Evolutionary conservation across 2,329 filamentous ascomycete species (phyloP).

Genomic region (Stachybotrys echinatus): DNA sequence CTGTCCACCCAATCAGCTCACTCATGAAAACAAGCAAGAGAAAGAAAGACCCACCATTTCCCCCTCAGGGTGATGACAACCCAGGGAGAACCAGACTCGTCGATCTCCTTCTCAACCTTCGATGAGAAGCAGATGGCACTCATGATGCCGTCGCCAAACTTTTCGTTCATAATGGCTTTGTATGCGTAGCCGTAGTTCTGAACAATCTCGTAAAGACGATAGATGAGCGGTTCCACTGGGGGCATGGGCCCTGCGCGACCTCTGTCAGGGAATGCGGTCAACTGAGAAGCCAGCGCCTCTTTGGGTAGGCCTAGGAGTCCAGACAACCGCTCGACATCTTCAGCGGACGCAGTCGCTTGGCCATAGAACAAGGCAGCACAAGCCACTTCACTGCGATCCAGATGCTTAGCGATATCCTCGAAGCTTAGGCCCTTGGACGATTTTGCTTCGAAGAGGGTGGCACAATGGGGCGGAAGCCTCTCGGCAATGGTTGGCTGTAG

Average conservation of each 20-base stretch:
- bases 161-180: slow-evolving; percentile 93
- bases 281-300: slow-evolving; percentile 51
- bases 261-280: slow-evolving; percentile 73
- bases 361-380: slow-evolving; percentile 89
- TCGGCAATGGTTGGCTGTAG: slow-evolving; percentile 58
- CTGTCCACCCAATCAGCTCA: slow-evolving; percentile 11
- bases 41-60: slow-evolving; percentile 66
- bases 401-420: slow-evolving; percentile 65
- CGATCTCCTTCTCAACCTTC: slow-evolving; percentile 89
- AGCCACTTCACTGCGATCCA: slow-evolving; percentile 78
- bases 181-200: slow-evolving; percentile 97
- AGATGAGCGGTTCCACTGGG: slow-evolving; percentile 52
- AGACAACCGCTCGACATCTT: slow-evolving; percentile 63
- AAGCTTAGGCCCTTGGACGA: slow-evolving; percentile 71
- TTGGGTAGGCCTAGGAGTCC: slow-evolving; percentile 57
- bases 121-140: slow-evolving; percentile 89
- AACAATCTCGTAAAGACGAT: slow-evolving; percentile 87
- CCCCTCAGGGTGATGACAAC: slow-evolving; percentile 78
- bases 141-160: slow-evolving; percentile 94
- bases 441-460: slow-evolving; percentile 68
- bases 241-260: slow-evolving; percentile 52
- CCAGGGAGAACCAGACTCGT: slow-evolving; percentile 76
- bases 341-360: slow-evolving; percentile 66
- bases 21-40: not conserved
- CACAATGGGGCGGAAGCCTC: slow-evolving; percentile 65